Evolutionary conservation across 768 basidiomycete species (phyloP).

Genomic region (Kwoniella botswanensis): DNA sequence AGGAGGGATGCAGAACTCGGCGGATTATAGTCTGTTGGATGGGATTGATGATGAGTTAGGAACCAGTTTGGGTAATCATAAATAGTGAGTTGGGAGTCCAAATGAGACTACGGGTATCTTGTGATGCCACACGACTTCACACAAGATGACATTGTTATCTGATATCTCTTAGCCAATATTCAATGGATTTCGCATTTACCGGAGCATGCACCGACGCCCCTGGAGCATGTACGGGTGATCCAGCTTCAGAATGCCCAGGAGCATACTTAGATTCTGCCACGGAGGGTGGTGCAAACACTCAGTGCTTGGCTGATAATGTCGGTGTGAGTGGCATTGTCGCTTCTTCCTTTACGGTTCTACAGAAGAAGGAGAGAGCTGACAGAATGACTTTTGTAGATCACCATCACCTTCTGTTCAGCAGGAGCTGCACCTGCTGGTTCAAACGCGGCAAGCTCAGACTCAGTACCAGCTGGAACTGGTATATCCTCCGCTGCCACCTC

Average conservation of each 20-base stretch:
- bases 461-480: background rate
- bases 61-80: constrained; percentile 8
- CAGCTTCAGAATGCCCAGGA: constrained; percentile 24
- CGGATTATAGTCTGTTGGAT: constrained; percentile 11
- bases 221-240: constrained; percentile 3
- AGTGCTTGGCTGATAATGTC: constrained; percentile 27
- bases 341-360: background rate
- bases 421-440: background rate
- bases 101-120: background rate
- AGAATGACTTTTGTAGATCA: constrained; percentile 11
- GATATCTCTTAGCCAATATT: background rate
- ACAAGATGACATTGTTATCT: too few species aligned
- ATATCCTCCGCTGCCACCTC: background rate
- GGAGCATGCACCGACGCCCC: constrained; percentile 9
- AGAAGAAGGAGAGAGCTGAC: background rate
- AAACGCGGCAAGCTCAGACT: background rate
- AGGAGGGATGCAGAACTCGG: constrained; percentile 8
- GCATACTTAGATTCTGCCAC: constrained; percentile 22
- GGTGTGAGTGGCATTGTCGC: constrained; percentile 23
- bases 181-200: constrained; percentile 4
- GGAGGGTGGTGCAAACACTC: constrained; percentile 6
- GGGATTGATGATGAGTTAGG: constrained; percentile 4
- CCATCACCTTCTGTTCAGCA: constrained; percentile 30
- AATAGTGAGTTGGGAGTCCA: background rate
- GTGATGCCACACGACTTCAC: too few species aligned